A percentile compares a stretch with the other conserved stretches of the same genome.
These are phyloP conservation scores for Lodderomyces orthopsilosis DNA, from an alignment of 1,139 yeast genomes.

Conservation along the genomic window DNA sequence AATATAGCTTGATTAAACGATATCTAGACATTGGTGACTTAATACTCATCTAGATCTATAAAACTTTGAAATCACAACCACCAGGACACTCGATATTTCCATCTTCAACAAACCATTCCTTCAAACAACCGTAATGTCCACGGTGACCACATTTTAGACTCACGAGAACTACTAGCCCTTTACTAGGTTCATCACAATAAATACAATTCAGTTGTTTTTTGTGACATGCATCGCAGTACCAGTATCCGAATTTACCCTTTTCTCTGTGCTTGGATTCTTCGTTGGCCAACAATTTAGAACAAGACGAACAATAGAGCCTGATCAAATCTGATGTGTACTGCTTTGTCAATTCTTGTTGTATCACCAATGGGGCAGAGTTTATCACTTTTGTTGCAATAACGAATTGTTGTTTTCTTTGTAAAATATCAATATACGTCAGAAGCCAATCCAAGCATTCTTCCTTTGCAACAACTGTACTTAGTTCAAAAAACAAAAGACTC, in stretches of 20 bases:
- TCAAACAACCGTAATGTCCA: conserved; percentile 80
- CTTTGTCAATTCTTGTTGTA: conserved; percentile 40
- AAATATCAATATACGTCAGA: conserved; percentile 53
- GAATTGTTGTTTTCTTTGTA: conserved; percentile 54
- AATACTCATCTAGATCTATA: conserved; percentile 26
- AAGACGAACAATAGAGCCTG: conserved; percentile 60
- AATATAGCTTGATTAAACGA: conserved; percentile 54
- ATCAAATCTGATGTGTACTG: conserved; percentile 52
- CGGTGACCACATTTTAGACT: conserved; percentile 79
- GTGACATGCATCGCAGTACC: conserved; percentile 81
- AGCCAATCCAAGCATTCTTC: conserved; percentile 50
- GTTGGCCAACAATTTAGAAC: conserved; percentile 62
- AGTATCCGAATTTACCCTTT: conserved; percentile 53
- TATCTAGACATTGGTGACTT: conserved; percentile 44
- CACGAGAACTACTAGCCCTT: conserved; percentile 66
- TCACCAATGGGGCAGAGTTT: conserved; percentile 39
- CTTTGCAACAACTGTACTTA: conserved; percentile 16
- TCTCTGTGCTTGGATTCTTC: conserved; percentile 50
- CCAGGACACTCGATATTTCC: conserved; percentile 75
- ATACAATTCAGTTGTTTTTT: conserved; percentile 64
- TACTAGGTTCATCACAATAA: conserved; percentile 77
- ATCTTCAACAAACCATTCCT: conserved; percentile 71
- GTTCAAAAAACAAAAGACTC: conserved; percentile 52
- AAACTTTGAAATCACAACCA: conserved; percentile 48
- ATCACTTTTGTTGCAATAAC: conserved; percentile 57